These are phyloP conservation scores for Daldinia caldariorum DNA, from an alignment of 495 filamentous ascomycete genomes.

Conservation along the genomic window DNA sequence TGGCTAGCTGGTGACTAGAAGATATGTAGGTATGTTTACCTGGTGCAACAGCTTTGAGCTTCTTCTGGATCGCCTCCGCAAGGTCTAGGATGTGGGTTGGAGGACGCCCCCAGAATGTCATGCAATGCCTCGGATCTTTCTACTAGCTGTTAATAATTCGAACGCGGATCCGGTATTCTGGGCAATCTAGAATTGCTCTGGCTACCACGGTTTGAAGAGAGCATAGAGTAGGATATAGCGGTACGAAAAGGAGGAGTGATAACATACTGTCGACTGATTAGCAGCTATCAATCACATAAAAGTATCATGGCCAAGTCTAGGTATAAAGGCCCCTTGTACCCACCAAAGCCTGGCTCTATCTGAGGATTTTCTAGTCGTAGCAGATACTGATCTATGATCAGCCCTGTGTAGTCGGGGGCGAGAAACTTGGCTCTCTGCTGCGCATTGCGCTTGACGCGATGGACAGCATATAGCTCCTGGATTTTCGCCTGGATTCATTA, in stretches of 20 bases:
- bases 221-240: neutral
- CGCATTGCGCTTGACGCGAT: slow-evolving; percentile 76
- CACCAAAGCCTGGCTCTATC: slow-evolving; percentile 68
- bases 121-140: slow-evolving; percentile 77
- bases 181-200: neutral
- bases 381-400: slow-evolving; percentile 80
- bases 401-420: slow-evolving; percentile 70
- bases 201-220: neutral
- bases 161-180: slow-evolving; percentile 14
- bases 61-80: slow-evolving; percentile 71
- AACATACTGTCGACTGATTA: slow-evolving; percentile 38
- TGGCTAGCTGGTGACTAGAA: neutral
- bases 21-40: slow-evolving; percentile 58
- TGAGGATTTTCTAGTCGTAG: slow-evolving; percentile 67
- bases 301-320: neutral
- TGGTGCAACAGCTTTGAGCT: slow-evolving; percentile 68
- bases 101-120: slow-evolving; percentile 89
- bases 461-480: slow-evolving; percentile 74
- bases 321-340: slow-evolving; percentile 14
- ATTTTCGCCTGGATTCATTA: slow-evolving; percentile 65
- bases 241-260: neutral
- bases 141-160: slow-evolving; percentile 21
- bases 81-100: slow-evolving; percentile 73
- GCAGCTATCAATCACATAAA: neutral
- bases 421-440: slow-evolving; percentile 76